phyloP scores from a whole-genome alignment of 108 stramenopile genomes.

The Aurantiochytrium sp. region DNA sequence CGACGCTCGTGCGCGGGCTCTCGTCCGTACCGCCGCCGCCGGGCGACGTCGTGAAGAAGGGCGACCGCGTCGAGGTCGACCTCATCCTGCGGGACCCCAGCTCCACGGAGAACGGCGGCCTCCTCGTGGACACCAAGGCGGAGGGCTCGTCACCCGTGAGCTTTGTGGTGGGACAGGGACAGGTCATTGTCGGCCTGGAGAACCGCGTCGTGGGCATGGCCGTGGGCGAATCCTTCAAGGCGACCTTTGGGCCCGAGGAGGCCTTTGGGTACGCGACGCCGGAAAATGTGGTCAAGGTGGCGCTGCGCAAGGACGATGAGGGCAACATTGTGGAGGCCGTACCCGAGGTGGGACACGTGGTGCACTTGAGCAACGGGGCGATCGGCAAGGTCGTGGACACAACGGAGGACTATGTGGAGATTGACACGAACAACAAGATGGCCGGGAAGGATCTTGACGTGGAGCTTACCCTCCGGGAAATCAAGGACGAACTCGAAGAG shows the following conservation, averaged over 20 bases:
- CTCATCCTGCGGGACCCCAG: neutral
- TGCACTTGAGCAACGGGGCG: neutral
- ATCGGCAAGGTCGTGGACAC: neutral
- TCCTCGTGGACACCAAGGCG: neutral
- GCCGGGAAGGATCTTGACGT: neutral
- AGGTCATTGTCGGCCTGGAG: neutral
- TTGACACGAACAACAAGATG: conserved; percentile 23
- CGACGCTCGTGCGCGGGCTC: neutral
- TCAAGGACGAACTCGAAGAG: neutral
- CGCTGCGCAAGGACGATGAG: neutral
- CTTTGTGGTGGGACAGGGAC: neutral
- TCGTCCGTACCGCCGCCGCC: neutral
- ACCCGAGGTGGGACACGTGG: neutral
- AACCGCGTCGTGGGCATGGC: neutral
- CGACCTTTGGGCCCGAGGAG: neutral
- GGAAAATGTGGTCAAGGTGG: neutral
- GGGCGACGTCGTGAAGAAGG: neutral
- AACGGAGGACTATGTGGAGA: neutral
- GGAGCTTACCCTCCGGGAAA: neutral
- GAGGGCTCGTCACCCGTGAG: neutral
- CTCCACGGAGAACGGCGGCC: neutral
- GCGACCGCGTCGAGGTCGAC: neutral
- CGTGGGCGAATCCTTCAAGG: neutral
- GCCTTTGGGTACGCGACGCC: neutral
- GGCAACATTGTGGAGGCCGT: neutral